Evolutionary conservation across 306 rosid genomes (phyloP).

Genomic region (Malus orientalis): DNA sequence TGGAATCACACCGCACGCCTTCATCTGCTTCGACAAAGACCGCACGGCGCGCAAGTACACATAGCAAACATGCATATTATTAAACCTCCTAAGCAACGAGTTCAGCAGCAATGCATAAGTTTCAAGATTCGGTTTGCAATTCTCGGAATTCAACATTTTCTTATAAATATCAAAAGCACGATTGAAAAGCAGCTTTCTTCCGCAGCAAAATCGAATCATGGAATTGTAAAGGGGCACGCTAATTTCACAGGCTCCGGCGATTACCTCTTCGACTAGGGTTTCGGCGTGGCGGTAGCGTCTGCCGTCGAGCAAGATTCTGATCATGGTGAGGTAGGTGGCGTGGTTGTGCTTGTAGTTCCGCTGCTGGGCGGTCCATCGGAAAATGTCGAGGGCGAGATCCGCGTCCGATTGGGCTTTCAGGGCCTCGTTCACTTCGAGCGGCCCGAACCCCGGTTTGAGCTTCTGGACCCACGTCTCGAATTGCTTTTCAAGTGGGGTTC

Average conservation of each 20-base stretch:
- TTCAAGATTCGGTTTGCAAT: conserved; percentile 64
- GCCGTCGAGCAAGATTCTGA: conserved; percentile 45
- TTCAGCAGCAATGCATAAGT: conserved; percentile 58
- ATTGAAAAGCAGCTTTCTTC: conserved; percentile 48
- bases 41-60: conserved; percentile 64
- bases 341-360: conserved; percentile 67
- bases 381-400: conserved; percentile 84
- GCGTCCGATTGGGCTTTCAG: conserved; percentile 67
- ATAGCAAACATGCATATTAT: conserved; percentile 52
- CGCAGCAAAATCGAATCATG: conserved; percentile 61
- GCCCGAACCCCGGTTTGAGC: conserved; percentile 81
- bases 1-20: conserved; percentile 71
- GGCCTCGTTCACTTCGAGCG: conserved; percentile 53
- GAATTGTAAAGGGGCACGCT: conserved; percentile 64
- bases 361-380: conserved; percentile 91
- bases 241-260: conserved; percentile 78
- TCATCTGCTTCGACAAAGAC: conserved; percentile 71
- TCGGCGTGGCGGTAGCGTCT: conserved; percentile 55
- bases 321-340: conserved; percentile 55
- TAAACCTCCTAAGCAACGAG: conserved; percentile 65
- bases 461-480: conserved; percentile 79
- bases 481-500: conserved; percentile 69
- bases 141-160: conserved; percentile 53
- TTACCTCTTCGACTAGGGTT: conserved; percentile 75
- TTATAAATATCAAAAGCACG: conserved; percentile 77